A percentile compares a stretch with the other conserved stretches of the same genome.
These are phyloP conservation scores for Davidsoniella neocaledoniae DNA, from an alignment of 2,329 filamentous ascomycete species.

Conservation along the genomic window DNA sequence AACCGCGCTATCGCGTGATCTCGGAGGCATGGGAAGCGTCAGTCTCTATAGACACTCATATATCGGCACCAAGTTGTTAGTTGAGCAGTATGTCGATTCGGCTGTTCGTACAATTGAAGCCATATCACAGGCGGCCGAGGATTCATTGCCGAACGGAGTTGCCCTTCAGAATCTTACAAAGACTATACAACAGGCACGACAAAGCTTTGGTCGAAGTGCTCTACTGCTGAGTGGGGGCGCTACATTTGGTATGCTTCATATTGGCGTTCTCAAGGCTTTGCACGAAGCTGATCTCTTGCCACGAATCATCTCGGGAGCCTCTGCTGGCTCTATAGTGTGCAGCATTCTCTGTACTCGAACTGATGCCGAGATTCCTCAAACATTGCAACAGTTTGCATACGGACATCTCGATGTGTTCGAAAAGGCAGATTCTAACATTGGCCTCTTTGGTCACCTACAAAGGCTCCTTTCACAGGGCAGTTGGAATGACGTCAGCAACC, in stretches of 20 bases:
- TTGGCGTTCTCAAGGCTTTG: constrained; percentile 70
- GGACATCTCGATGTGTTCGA: constrained; percentile 74
- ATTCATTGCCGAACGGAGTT: constrained; percentile 32
- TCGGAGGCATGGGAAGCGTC: constrained; percentile 74
- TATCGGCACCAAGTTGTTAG: constrained; percentile 70
- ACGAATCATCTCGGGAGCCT: constrained; percentile 74
- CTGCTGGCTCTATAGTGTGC: constrained; percentile 73
- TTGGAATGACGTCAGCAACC: constrained; percentile 69
- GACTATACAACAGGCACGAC: constrained; percentile 52
- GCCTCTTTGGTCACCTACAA: constrained; percentile 49
- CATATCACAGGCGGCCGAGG: constrained; percentile 44
- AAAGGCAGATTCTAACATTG: constrained; percentile 25
- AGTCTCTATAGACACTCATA: constrained; percentile 71
- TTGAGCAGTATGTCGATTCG: constrained; percentile 74
- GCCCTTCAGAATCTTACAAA: constrained; percentile 47
- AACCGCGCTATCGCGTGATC: constrained; percentile 60
- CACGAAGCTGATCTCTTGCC: constrained; percentile 61
- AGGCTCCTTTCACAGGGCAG: constrained; percentile 66
- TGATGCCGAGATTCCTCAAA: constrained; percentile 57
- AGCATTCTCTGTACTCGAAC: constrained; percentile 63
- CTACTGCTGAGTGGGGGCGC: constrained; percentile 71
- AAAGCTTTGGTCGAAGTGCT: constrained; percentile 73
- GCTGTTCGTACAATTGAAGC: constrained; percentile 57
- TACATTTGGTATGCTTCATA: constrained; percentile 83
- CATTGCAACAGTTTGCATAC: constrained; percentile 55